Evolutionary conservation across 805 yeast species (phyloP).

Genomic region (Barnettozyma populi): DNA sequence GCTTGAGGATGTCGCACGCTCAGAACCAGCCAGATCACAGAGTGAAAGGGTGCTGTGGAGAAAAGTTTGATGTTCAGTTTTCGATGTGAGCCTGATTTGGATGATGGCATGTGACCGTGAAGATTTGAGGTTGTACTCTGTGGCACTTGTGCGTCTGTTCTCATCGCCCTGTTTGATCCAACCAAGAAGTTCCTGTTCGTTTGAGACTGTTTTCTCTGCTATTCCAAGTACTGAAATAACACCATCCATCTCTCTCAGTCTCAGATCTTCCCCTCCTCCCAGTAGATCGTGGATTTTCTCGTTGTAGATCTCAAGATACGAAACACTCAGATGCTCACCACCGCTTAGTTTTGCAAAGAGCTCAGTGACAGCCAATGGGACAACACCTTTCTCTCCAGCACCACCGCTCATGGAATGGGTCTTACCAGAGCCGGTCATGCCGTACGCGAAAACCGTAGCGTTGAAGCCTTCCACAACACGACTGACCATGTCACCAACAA

Average conservation of each 20-base stretch:
- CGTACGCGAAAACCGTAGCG: constrained; percentile 91
- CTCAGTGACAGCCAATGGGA: constrained; percentile 67
- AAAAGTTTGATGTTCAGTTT: constrained; percentile 20
- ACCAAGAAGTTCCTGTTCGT: constrained; percentile 54
- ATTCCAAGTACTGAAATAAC: constrained; percentile 79
- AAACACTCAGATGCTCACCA: constrained; percentile 46
- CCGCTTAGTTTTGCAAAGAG: constrained; percentile 42
- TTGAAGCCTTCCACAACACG: constrained; percentile 70
- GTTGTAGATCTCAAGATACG: constrained; percentile 91
- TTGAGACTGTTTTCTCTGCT: constrained; percentile 49
- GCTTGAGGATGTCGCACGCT: constrained; percentile 56
- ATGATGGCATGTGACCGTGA: constrained; percentile 92
- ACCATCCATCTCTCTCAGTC: constrained; percentile 62
- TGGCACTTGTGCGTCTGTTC: constrained; percentile 75
- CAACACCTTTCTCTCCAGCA: constrained; percentile 61
- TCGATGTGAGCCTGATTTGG: constrained; percentile 45
- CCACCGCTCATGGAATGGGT: constrained; percentile 85
- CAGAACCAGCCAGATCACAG: constrained; percentile 98
- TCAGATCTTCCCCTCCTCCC: constrained; percentile 44
- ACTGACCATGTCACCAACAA: constrained; percentile 48
- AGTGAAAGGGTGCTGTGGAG: constrained; percentile 60
- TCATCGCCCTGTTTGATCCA: constrained; percentile 66
- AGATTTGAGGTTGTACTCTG: constrained; percentile 82
- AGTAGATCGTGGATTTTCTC: constrained; percentile 80
- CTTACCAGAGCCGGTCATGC: constrained; percentile 96